Conservation (phyloP, 148 eudicot species). For the Polygonum aviculare region DNA sequence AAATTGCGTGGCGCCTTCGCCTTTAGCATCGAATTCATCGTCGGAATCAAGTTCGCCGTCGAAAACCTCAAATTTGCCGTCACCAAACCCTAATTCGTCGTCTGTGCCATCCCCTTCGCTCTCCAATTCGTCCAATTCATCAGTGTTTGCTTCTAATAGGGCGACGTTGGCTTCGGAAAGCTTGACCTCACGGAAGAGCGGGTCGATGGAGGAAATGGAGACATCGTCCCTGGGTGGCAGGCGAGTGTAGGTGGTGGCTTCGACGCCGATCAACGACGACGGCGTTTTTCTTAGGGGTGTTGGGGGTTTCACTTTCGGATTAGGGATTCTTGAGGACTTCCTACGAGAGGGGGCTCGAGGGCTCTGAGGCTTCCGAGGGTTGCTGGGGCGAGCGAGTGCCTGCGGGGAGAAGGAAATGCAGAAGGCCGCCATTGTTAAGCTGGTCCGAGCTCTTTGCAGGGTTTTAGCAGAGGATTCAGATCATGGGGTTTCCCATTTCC, state of each 20-base stretch:
- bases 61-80: conserved; percentile 7
- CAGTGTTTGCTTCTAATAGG: background rate
- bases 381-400: conserved; percentile 31
- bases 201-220: conserved; percentile 10
- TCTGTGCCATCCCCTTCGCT: conserved; percentile 19
- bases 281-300: background rate
- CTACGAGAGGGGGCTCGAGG: conserved; percentile 13
- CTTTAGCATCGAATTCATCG: conserved; percentile 15
- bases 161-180: conserved; percentile 27
- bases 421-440: conserved; percentile 27
- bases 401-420: conserved; percentile 25
- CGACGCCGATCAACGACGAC: conserved; percentile 31
- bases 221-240: conserved; percentile 49
- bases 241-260: conserved; percentile 82
- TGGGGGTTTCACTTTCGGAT: background rate
- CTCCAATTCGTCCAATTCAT: conserved; percentile 7
- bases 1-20: conserved; percentile 14
- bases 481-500: background rate
- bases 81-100: conserved; percentile 6
- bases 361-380: background rate
- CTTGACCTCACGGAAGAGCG: conserved; percentile 24
- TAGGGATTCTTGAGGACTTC: conserved; percentile 21
- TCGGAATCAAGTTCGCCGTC: conserved; percentile 12
- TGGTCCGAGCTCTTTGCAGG: conserved; percentile 4
- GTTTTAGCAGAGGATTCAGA: conserved; percentile 1